Evolutionary conservation across 2,329 filamentous ascomycete species (phyloP), one percentile per base, ranked within the genome.

Genomic region (Chalaropsis ovoidea): DNA sequence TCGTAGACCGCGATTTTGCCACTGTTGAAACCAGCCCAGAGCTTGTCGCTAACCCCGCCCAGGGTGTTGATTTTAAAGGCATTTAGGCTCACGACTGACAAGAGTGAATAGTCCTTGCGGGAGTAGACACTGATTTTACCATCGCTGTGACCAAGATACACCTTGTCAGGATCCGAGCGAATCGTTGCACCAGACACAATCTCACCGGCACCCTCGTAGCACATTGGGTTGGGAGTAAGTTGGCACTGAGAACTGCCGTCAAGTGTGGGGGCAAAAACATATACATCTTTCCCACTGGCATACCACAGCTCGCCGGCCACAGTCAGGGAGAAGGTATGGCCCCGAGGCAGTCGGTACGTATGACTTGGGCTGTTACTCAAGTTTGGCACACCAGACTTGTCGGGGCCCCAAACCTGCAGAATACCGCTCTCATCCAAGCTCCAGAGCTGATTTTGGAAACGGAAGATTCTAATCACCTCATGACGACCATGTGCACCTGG

Each of bases 101-200:
- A 72, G 71, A 90, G 96, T 0, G 84, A 77, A 72, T 88, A 94
- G 71, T 92, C 86, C 27, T 80, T 81, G 27, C 84, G 83, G 13
- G 90, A 93, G 75, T 95, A 97, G n/a, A 97, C 86, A 67, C 89
- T 94, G 65, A 99, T 85, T 74, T 96, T 96, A 61, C 94, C 94
- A 74, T 99, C 94, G 13, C 83, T 85, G 73, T 99, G 94, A 0
- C 94, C 94, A 70, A 99, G 87, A 74, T 91, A 96, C 1, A 95
- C 86, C 68, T 87, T 86, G 65, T 89, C 88, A 0, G 87, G 86
- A 58, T 92, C 84, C 27, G 86, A 86, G 62, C 83, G 86, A 41
- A 95, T 80, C 64, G 86, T 81, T 1, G 92, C 84, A 4, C 91
- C 93, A 0, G 90, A 90, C 0, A 90, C 95, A 15, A 99, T 85